phyloP scores from a whole-genome alignment of 2,329 filamentous ascomycete genomes.

The Fusarium heterosporum region DNA sequence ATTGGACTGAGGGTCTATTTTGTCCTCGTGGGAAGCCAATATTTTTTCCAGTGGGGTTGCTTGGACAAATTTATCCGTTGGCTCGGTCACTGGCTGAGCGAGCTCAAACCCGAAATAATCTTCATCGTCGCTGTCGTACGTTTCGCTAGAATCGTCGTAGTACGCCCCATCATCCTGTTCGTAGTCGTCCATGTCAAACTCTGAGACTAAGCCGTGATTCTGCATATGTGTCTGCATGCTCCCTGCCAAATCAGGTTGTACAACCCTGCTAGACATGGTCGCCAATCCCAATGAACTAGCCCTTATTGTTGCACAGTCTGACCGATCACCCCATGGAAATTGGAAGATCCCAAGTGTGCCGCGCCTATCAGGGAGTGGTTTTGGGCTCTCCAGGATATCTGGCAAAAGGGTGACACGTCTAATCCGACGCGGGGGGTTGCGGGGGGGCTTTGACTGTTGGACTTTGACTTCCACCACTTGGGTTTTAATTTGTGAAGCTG shows the following conservation, averaged over 20 bases:
- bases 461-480: conserved; percentile 32
- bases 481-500: conserved; percentile 22
- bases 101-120: conserved; percentile 65
- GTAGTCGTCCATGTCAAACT: conserved; percentile 70
- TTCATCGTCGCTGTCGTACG: conserved; percentile 54
- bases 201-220: conserved; percentile 55
- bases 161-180: conserved; percentile 63
- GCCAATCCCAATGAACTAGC: conserved; percentile 54
- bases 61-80: conserved; percentile 58
- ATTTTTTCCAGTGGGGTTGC: conserved; percentile 34
- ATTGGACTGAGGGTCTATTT: conserved; percentile 17
- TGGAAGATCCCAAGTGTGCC: conserved; percentile 73
- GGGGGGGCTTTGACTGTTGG: conserved; percentile 61
- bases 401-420: conserved; percentile 70
- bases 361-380: conserved; percentile 67
- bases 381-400: conserved; percentile 72
- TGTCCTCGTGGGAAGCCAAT: conserved; percentile 34
- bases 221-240: conserved; percentile 48
- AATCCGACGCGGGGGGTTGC: conserved; percentile 65
- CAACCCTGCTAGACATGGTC: conserved; percentile 66
- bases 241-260: conserved; percentile 31
- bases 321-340: conserved; percentile 74
- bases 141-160: conserved; percentile 45
- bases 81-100: conserved; percentile 69
- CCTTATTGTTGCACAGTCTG: conserved; percentile 64